Evolutionary conservation across 2,329 filamentous ascomycete species (phyloP), one percentile per base, ranked within the genome.

Genomic region (Cercospora zeina): DNA sequence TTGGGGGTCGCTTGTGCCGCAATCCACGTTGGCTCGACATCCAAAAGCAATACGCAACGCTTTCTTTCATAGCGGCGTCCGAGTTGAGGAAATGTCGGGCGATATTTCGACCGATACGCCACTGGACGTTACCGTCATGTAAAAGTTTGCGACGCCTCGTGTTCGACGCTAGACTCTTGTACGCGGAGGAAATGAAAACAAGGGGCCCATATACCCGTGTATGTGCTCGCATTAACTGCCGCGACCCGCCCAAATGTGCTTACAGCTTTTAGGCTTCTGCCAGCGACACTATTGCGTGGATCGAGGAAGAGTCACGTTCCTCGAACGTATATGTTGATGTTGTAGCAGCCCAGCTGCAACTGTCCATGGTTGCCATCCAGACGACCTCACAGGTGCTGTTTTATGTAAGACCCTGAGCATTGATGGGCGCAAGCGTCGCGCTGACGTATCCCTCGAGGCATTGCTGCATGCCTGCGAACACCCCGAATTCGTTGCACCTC

Each of bases 381-480:
- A 4, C 77, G 74, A 16, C 79, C 90, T 62, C 71, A 34, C 68
- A 9, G 62, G 65, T 2, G 45, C 36, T 39, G 2, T 39, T 39
- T 13, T 39, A 8, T 16, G 36, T 39, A 39, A 39, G 6, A 16
- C 36, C 14, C 16, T 16, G 36, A 5, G n/a, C 3, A 2, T 16
- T 16, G 2, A n/a, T n/a, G n/a, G n/a, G n/a, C n/a, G n/a, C n/a
- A n/a, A n/a, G n/a, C n/a, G n/a, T n/a, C n/a, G n/a, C n/a, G n/a
- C n/a, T n/a, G n/a, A n/a, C n/a, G n/a, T n/a, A n/a, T n/a, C n/a
- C n/a, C n/a, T 19, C n/a, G 14, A 70, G 19, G 55, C 64, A 3
- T 34, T 74, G n/a, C 55, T 64, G 9, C 62, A 71, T 31, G 37
- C 74, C 0, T 65, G 59, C 42, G 27, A 56, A 8, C 31, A 70